Evolutionary conservation across 768 basidiomycete species (phyloP).

Genomic region (Leccinum arenicola): DNA sequence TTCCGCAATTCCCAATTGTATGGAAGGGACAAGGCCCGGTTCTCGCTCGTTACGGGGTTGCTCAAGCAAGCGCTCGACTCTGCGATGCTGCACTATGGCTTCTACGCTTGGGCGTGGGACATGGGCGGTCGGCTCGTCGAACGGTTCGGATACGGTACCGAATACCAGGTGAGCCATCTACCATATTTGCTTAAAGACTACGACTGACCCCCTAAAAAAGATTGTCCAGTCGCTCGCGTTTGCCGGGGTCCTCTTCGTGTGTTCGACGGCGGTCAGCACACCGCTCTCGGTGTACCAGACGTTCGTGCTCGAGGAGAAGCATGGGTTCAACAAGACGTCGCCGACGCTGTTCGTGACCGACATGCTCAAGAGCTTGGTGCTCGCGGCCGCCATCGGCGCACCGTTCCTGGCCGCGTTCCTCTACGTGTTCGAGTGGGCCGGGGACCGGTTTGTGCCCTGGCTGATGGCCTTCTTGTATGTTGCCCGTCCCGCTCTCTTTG

Average conservation of each 20-base stretch:
- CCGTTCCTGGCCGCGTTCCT: slow-evolving; percentile 89
- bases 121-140: slow-evolving; percentile 51
- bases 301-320: slow-evolving; percentile 91
- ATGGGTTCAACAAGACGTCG: slow-evolving; percentile 97
- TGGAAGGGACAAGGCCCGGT: slow-evolving; percentile 86
- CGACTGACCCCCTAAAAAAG: slow-evolving; percentile 25
- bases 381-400: slow-evolving; percentile 70
- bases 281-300: slow-evolving; percentile 84
- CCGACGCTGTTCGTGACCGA: slow-evolving; percentile 73
- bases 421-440: slow-evolving; percentile 89
- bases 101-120: slow-evolving; percentile 83
- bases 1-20: slow-evolving; percentile 92
- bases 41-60: slow-evolving; percentile 69
- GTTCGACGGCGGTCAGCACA: slow-evolving; percentile 65
- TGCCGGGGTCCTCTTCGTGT: slow-evolving; percentile 59
- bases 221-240: slow-evolving; percentile 84
- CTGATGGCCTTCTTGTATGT: slow-evolving; percentile 88
- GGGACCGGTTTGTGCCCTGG: slow-evolving; percentile 89
- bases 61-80: slow-evolving; percentile 75
- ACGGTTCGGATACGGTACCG: slow-evolving; percentile 57
- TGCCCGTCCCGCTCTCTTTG: slow-evolving; percentile 7
- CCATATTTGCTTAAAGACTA: too few relatives aligned
- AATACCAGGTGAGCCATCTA: slow-evolving; percentile 61
- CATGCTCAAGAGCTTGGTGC: slow-evolving; percentile 72
- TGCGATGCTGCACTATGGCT: slow-evolving; percentile 65